Conservation (phyloP, 768 basidiomycete genomes). For the Mycena maculata region DNA sequence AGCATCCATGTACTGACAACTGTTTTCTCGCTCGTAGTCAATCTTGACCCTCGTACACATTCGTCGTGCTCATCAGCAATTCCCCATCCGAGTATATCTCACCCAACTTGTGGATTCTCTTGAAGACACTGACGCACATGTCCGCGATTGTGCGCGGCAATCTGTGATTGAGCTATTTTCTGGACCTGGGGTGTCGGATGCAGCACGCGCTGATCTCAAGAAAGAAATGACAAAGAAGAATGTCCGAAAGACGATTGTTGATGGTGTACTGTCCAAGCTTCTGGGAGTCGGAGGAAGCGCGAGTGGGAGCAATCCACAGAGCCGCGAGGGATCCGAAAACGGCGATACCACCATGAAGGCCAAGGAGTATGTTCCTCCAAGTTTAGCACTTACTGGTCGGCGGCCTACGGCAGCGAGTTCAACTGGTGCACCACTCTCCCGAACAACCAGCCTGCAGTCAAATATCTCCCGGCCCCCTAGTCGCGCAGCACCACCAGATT, state of each 20-base stretch:
- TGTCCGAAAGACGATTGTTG: slow-evolving; percentile 89
- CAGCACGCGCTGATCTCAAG: slow-evolving; percentile 93
- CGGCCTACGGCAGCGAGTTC: slow-evolving; percentile 58
- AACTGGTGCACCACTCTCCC: slow-evolving; percentile 50
- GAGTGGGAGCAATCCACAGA: slow-evolving; percentile 56
- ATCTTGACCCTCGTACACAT: slow-evolving; percentile 79
- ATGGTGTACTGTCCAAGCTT: slow-evolving; percentile 78
- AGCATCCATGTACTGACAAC: slow-evolving; percentile 10
- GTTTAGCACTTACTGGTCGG: slow-evolving; percentile 68
- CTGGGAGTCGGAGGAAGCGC: slow-evolving; percentile 56
- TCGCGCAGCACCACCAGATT: slow-evolving; percentile 63
- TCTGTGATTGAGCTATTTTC: slow-evolving; percentile 89
- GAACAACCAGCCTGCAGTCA: slow-evolving; percentile 56
- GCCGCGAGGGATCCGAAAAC: slow-evolving; percentile 70
- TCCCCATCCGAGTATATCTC: slow-evolving; percentile 87
- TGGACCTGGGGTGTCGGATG: slow-evolving; percentile 82
- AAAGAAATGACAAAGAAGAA: slow-evolving; percentile 88
- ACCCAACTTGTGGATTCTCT: slow-evolving; percentile 83
- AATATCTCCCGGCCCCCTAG: slow-evolving; percentile 69
- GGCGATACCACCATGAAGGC: slow-evolving; percentile 57
- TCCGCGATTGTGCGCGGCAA: slow-evolving; percentile 86
- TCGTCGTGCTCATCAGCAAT: slow-evolving; percentile 74
- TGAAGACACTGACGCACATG: slow-evolving; percentile 91
- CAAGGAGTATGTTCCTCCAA: slow-evolving; percentile 82
- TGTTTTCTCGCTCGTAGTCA: slow-evolving; percentile 51